Evolutionary conservation across 768 basidiomycete genomes (phyloP), one percentile per base, ranked within the genome.

Genomic region (Pholiota molesta): DNA sequence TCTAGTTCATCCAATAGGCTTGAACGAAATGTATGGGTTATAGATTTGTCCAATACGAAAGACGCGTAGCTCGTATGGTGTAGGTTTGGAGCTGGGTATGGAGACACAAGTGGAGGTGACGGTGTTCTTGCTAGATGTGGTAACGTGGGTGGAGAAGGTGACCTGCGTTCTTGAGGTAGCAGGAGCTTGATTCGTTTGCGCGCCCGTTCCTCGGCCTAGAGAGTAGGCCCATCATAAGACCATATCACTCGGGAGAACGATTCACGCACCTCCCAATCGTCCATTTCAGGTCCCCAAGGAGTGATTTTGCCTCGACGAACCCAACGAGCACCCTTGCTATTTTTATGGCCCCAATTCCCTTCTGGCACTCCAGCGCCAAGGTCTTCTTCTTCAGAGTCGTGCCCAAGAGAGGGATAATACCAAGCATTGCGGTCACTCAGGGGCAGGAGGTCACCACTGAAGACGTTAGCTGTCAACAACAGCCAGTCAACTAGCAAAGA

Each of bases 311-410:
- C 91, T 71, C 82, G 84, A 17, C 92, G 85, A 53, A 91, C 81
- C 92, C 92, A 95, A 70, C 92, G 81, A 19, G 91, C 86, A n/a
- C 87, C 88, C 71, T 86, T 86, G 61, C 81, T 74, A 10, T 81
- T 83, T 76, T 95, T 95, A 62, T 87, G 84, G 2, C 94, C 94
- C 92, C 94, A 95, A 66, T 95, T 95, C 37, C 94, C 90, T 47
- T 81, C 78, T 13, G 79, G 79, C 42, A 81, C 74, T 33, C 81
- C 79, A 58, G 79, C 73, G 55, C 74, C 69, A 19, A 79, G 67
- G 39, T 83, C 76, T 62, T 88, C 87, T 45, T 87, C 86, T 63
- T 89, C 87, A 16, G 87, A 87, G 60, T 84, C 83, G 69, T 87
- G 82, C 28, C 88, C 90, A 68, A 88, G 86, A n/a, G 89, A 86